A percentile compares a stretch with the other conserved stretches of the same genome.
Conservation (phyloP, 805 yeast species). For the Spencermartinsiella europaea region DNA sequence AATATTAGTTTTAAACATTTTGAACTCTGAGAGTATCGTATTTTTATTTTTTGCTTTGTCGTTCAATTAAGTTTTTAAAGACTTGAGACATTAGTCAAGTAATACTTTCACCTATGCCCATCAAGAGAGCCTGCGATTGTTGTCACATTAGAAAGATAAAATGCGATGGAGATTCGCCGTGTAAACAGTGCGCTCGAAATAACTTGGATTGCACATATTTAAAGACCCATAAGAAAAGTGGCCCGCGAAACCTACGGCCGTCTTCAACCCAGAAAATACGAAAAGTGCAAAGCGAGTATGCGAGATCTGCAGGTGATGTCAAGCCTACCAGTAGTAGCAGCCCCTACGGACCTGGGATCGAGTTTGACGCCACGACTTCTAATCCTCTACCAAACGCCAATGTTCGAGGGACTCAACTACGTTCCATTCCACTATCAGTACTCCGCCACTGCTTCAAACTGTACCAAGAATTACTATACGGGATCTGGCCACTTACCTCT, state of each 20-base stretch:
- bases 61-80: too few species aligned
- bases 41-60: too few species aligned
- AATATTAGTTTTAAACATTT: too few species aligned
- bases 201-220: conserved; percentile 12
- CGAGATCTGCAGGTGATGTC: neutral
- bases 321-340: neutral
- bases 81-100: too few species aligned
- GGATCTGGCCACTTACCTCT: conserved; percentile 15
- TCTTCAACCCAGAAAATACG: conserved; percentile 5
- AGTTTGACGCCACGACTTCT: neutral
- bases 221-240: conserved; percentile 10
- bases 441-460: conserved; percentile 4
- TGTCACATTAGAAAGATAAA: conserved; percentile 15
- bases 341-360: neutral
- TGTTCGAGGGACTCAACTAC: neutral
- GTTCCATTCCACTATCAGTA: conserved; percentile 3
- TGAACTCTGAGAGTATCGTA: too few species aligned
- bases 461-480: conserved; percentile 10
- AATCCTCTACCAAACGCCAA: neutral
- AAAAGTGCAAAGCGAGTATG: conserved; percentile 5
- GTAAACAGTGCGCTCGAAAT: conserved; percentile 10
- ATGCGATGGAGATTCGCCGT: conserved; percentile 12
- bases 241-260: conserved; percentile 11
- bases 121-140: conserved; percentile 14
- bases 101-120: neutral